A percentile compares a stretch with the other conserved stretches of the same genome.
phyloP scores from a whole-genome alignment of 2,329 filamentous ascomycete genomes.

The Onygenales sp. region DNA sequence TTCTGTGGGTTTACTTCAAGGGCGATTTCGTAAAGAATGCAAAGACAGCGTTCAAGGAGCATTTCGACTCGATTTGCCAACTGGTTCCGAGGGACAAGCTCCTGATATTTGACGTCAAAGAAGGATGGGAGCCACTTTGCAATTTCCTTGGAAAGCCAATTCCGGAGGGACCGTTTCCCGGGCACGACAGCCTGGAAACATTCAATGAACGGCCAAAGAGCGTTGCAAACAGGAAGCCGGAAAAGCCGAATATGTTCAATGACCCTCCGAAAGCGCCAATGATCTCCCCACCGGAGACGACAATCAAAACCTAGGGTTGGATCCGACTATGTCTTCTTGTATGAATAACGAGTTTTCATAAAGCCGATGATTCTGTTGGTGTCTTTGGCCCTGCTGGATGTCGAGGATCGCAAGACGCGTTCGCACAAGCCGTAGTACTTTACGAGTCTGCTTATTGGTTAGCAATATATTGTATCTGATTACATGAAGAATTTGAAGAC shows the following conservation, averaged over 20 bases:
- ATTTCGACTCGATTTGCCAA: constrained; percentile 44
- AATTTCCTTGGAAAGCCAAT: constrained; percentile 45
- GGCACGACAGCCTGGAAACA: background rate
- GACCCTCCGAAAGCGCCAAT: background rate
- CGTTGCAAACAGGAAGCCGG: constrained; percentile 45
- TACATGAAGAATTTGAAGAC: too few relatives aligned
- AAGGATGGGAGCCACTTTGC: constrained; percentile 47
- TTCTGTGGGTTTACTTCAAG: constrained; percentile 37
- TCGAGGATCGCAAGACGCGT: too few relatives aligned
- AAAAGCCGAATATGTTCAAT: background rate
- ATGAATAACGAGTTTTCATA: background rate
- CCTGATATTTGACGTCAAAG: constrained; percentile 45
- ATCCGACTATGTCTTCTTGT: background rate
- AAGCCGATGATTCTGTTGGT: too few relatives aligned
- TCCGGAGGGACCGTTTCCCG: constrained; percentile 37
- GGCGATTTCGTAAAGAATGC: constrained; percentile 57
- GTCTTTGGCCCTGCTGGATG: too few relatives aligned
- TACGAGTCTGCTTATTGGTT: too few relatives aligned
- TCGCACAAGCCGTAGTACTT: too few relatives aligned
- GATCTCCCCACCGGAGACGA: too few relatives aligned
- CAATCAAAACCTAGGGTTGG: background rate
- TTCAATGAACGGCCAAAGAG: constrained; percentile 23
- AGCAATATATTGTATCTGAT: too few relatives aligned
- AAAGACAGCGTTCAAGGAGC: constrained; percentile 52
- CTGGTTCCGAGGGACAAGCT: constrained; percentile 41